These are phyloP conservation scores for Amorphotheca resinae DNA, from an alignment of 495 filamentous ascomycete genomes.

Conservation along the genomic window DNA sequence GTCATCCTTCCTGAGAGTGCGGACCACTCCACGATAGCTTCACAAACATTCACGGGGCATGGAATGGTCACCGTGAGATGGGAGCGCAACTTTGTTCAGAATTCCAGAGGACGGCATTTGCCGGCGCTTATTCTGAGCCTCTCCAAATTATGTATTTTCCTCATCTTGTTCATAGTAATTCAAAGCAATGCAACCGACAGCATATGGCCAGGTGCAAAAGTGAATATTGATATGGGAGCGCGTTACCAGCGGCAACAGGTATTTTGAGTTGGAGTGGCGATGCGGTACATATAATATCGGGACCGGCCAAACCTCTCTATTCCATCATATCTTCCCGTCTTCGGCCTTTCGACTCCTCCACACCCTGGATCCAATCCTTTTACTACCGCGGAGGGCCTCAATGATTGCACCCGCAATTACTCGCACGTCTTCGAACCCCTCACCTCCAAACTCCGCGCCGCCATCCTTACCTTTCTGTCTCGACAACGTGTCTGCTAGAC, in stretches of 20 bases:
- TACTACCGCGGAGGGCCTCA: conserved; percentile 7
- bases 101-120: conserved; percentile 9
- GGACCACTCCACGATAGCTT: no score
- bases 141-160: neutral
- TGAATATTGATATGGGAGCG: conserved; percentile 15
- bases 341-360: conserved; percentile 2
- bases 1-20: neutral
- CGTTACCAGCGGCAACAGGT: conserved; percentile 6
- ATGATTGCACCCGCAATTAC: conserved; percentile 15
- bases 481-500: conserved; percentile 2
- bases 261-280: conserved; percentile 4
- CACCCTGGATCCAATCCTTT: conserved; percentile 3
- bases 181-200: conserved; percentile 8
- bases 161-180: neutral
- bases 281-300: conserved; percentile 12
- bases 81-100: no score
- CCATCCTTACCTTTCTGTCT: conserved; percentile 3
- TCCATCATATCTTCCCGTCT: conserved; percentile 4
- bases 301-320: conserved; percentile 11
- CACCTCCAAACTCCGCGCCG: conserved; percentile 10
- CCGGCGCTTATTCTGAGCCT: conserved; percentile 8
- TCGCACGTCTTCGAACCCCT: no score
- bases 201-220: conserved; percentile 7
- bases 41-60: no score
- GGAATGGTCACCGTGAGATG: no score